Evolutionary conservation across 1,284 basidiomycete genomes (phyloP), one percentile per base, ranked within the genome.

Genomic region (Omphalotus olearius): DNA sequence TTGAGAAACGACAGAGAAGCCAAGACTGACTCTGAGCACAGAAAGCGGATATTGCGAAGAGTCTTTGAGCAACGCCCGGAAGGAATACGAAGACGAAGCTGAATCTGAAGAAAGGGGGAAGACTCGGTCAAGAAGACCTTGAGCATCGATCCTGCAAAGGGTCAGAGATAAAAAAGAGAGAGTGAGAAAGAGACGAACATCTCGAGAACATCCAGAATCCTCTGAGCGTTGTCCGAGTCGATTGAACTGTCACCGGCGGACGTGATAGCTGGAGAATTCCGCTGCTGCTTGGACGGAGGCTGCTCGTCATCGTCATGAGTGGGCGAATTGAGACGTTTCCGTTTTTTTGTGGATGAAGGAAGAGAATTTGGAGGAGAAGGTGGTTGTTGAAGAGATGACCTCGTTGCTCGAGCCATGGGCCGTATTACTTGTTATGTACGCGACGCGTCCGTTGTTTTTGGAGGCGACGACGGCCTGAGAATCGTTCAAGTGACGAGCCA

Each of bases 111-210:
- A 65, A 14, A 82, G 67, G 17, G 83, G 80, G 62, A 87, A 85
- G 57, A 88, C 84, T 59, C 88, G 82, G 73, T 90, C 86, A n/a
- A 91, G 79, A 3, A 91, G 72, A 48, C 82, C 84, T 59, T 88
- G 87, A 0, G 75, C 75, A 64, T 91, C 88, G 52, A 80, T 70
- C 60, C 85, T 88, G 62, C 7, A 30, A 39, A 45, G 52, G 59
- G 44, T 40, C 10, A 47, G 51, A 43, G 45, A 33, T 13, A 28
- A 45, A 45, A 40, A 49, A 45, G 46, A 42, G 44, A 45, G 6
- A 50, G 47, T 25, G 40, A 38, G 41, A 48, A 44, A 23, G 48
- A 44, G 40, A 72, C 82, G 57, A 60, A 91, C 83, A 80, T 73
- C 64, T 89, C 82, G 49, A 95, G 79, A 41, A 93, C 80, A 55